These are phyloP conservation scores for Ustilago nuda DNA, from an alignment of 1,284 basidiomycete species.

Conservation along the genomic window DNA sequence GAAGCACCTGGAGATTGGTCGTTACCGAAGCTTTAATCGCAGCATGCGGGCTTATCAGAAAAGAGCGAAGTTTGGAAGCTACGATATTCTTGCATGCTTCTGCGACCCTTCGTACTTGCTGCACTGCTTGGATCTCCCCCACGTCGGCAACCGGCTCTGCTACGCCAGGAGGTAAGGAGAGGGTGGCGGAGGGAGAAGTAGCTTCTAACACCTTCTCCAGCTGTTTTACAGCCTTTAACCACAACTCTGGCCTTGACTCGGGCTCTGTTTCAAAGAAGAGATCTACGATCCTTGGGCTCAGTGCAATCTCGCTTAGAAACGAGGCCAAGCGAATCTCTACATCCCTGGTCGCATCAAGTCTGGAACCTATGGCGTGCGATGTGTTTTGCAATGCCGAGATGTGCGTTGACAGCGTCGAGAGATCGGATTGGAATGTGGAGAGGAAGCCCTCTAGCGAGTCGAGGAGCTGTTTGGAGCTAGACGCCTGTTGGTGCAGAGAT, in stretches of 20 bases:
- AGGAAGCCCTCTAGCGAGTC: conserved; percentile 88
- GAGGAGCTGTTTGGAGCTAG: conserved; percentile 73
- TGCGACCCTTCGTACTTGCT: conserved; percentile 82
- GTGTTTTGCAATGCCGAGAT: conserved; percentile 91
- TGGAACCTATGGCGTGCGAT: conserved; percentile 87
- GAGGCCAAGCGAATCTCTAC: conserved; percentile 85
- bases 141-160: neutral
- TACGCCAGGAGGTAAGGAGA: neutral
- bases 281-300: conserved; percentile 83
- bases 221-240: conserved; percentile 82
- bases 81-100: conserved; percentile 89
- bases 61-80: conserved; percentile 82
- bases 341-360: conserved; percentile 84
- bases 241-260: conserved; percentile 71
- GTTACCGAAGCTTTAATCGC: conserved; percentile 85
- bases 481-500: conserved; percentile 76
- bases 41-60: conserved; percentile 84
- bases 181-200: conserved; percentile 73
- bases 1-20: conserved; percentile 91
- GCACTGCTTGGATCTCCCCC: conserved; percentile 74
- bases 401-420: conserved; percentile 91
- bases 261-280: conserved; percentile 84
- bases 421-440: conserved; percentile 92
- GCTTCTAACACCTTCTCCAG: conserved; percentile 82
- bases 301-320: conserved; percentile 81